Evolutionary conservation across 352 stramenopile genomes (phyloP).

Genomic region (Globisporangium ultimum): DNA sequence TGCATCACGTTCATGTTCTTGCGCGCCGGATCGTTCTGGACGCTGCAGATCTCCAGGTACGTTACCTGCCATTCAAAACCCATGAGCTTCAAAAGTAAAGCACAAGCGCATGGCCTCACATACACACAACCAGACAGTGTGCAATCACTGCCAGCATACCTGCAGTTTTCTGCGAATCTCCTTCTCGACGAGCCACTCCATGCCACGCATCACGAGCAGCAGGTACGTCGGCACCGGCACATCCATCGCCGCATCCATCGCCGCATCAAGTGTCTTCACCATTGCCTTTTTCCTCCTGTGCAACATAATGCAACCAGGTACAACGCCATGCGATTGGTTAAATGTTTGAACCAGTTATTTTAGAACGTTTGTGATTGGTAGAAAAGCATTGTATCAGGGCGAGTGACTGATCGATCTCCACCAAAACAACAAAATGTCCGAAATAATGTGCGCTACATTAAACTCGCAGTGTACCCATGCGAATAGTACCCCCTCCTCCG

Average conservation of each 20-base stretch:
- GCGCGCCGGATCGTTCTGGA: constrained; percentile 46
- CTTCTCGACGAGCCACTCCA: constrained; percentile 63
- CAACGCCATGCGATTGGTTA: too few species aligned
- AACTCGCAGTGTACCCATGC: neutral
- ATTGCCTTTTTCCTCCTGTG: neutral
- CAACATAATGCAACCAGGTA: too few species aligned
- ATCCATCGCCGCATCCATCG: neutral
- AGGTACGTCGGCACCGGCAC: constrained; percentile 42
- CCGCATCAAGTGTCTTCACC: neutral
- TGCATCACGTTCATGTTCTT: constrained; percentile 69
- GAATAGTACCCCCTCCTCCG: constrained; percentile 8
- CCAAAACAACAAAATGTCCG: neutral
- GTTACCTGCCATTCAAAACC: constrained; percentile 37
- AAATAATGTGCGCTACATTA: constrained; percentile 2
- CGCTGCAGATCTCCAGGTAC: constrained; percentile 58
- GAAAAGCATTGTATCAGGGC: too few species aligned
- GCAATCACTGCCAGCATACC: constrained; percentile 14
- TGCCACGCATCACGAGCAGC: constrained; percentile 70
- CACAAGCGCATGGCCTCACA: neutral
- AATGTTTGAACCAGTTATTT: too few species aligned
- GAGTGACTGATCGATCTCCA: neutral
- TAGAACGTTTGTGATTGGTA: too few species aligned
- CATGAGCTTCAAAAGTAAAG: neutral
- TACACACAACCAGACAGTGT: neutral
- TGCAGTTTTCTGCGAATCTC: constrained; percentile 71